Percentiles rank a stretch among this genome's conserved stretches.
These are phyloP conservation scores for Psilocybe cyanescens DNA, from an alignment of 768 basidiomycete genomes.

Conservation along the genomic window DNA sequence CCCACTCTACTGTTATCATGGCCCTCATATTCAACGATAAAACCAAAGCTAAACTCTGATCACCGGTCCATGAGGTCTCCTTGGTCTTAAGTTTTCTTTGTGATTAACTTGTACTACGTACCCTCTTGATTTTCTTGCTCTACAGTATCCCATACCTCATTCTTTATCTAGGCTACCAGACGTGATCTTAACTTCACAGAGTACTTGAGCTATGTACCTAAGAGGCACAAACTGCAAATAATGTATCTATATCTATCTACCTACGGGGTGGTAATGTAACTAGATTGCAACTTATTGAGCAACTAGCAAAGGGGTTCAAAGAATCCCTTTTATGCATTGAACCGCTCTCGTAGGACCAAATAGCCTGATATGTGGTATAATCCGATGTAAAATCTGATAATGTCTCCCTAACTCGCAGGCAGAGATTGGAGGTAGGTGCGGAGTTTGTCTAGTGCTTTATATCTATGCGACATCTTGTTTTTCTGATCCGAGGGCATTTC, in stretches of 20 bases:
- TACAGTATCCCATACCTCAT: background rate
- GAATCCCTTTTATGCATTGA: too few species aligned
- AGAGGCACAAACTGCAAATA: background rate
- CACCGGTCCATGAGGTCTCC: background rate
- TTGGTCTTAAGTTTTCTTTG: too few species aligned
- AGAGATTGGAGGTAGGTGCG: slow-evolving; percentile 45
- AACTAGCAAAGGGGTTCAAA: too few species aligned
- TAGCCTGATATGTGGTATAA: too few species aligned
- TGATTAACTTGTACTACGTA: too few species aligned
- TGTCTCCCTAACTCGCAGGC: background rate
- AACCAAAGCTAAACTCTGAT: background rate
- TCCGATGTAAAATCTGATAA: background rate
- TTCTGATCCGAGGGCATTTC: slow-evolving; percentile 75
- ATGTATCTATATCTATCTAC: background rate
- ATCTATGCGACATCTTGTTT: slow-evolving; percentile 75
- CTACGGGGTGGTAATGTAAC: too few species aligned
- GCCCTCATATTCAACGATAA: background rate
- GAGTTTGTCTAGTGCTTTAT: slow-evolving; percentile 73
- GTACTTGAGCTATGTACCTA: background rate
- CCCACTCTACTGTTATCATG: slow-evolving; percentile 44
- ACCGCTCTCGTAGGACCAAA: too few species aligned
- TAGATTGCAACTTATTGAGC: too few species aligned
- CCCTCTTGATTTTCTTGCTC: background rate
- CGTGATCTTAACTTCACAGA: background rate
- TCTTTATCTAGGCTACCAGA: background rate